These are phyloP conservation scores for Podila clonocystis DNA, from an alignment of 192 early-diverging fungal genomes.

Conservation along the genomic window DNA sequence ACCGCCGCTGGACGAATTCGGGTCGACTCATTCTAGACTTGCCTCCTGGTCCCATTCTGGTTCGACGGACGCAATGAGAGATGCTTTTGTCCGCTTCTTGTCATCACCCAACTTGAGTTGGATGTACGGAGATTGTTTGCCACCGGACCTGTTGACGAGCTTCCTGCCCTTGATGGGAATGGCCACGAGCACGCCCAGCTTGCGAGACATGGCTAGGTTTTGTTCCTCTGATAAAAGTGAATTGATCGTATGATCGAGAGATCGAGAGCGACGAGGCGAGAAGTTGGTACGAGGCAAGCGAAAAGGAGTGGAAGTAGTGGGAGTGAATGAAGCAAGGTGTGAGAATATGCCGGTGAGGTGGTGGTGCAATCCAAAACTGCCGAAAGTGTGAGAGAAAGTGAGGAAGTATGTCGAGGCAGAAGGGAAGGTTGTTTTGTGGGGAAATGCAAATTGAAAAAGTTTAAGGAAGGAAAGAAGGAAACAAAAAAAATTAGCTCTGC, in stretches of 20 bases:
- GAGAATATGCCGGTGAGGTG: background rate
- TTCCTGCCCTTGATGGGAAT: slow-evolving; percentile 50
- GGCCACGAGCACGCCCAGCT: slow-evolving; percentile 38
- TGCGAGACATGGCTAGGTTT: slow-evolving; percentile 14
- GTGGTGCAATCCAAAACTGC: background rate
- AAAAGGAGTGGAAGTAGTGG: background rate
- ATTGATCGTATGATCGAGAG: background rate
- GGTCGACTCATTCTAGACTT: background rate
- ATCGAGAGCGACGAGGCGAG: background rate
- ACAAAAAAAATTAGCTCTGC: no score
- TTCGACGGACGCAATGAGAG: slow-evolving; percentile 41
- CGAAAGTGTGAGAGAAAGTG: no score
- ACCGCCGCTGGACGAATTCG: background rate
- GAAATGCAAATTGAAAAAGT: no score
- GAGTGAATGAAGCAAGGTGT: background rate
- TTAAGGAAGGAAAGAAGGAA: no score
- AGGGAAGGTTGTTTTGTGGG: no score
- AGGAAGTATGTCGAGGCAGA: no score
- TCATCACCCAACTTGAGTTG: slow-evolving; percentile 36
- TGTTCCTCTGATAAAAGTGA: background rate
- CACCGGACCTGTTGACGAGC: slow-evolving; percentile 28
- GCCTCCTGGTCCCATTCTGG: slow-evolving; percentile 54
- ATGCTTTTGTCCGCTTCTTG: slow-evolving; percentile 46
- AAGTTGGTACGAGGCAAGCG: background rate
- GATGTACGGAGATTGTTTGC: slow-evolving; percentile 45